Evolutionary conservation across 257 asterid genomes (phyloP), one percentile per base, ranked within the genome.

Genomic region (Solanum peruvianum): DNA sequence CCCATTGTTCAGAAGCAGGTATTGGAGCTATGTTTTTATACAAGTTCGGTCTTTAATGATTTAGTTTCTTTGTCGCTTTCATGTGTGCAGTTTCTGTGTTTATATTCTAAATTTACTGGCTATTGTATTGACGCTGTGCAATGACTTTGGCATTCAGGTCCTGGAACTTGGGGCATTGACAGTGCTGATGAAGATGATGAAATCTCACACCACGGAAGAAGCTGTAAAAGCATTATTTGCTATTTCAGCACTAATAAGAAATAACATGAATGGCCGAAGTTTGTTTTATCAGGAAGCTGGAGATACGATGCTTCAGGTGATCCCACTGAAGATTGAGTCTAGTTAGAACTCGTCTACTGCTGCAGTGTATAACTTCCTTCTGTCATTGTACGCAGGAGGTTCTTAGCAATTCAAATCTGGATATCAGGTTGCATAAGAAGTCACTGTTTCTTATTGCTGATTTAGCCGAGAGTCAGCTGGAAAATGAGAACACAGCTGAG

Each of bases 1-100:
- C 98, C 91, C 41, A 52, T 87, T 86, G 94, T 95, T 87, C 98
- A 96, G 92, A 92, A 92, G 87, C 98, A 96, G 98, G 99, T 95
- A 88, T 39, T 47, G 27, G 27, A 44, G 56, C 41, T 47, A 67
- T 82, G 37, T 39, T 73, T 81, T 70, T 83, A 77, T 49, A 81
- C 85, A 49, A 49, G 7, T 81, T 81, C 3, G 20, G 25, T 85
- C 42, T 70, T 29, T n/a, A 83, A 83, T 90, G 72, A 56, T 52
- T 70, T 67, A 81, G 76, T 58, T 58, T 83, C 15, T 14, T 78
- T 42, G 62, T 14, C n/a, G 4, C 39, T 60, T 29, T 76, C 83
- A 47, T 71, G 37, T 33, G 42, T 10, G 75, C 82, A 84, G 14
- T 45, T 85, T 23, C 62, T 76, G 27, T 35, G 60, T 44, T 42